A percentile compares a stretch with the other conserved stretches of the same genome.
These are phyloP conservation scores for Cinchona pubescens DNA, from an alignment of 257 asterid species.

Conservation along the genomic window DNA sequence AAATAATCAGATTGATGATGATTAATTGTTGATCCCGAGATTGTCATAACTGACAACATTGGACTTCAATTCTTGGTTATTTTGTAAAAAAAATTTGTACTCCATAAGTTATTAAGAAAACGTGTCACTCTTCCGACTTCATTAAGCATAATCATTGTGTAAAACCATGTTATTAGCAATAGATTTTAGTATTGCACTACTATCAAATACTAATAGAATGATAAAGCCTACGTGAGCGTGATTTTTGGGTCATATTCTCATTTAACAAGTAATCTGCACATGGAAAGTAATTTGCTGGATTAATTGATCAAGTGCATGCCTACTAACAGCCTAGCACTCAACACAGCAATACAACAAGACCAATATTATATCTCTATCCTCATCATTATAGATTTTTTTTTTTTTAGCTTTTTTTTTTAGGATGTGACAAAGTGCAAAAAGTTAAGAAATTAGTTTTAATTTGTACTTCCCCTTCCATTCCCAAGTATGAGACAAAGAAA, in stretches of 20 bases:
- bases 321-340: background rate
- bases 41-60: background rate
- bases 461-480: background rate
- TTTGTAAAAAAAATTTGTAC: background rate
- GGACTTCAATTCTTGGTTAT: background rate
- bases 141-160: conserved; percentile 30
- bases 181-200: too few species aligned
- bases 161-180: background rate
- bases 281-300: conserved; percentile 22
- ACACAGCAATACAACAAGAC: background rate
- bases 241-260: conserved; percentile 32
- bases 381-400: too few species aligned
- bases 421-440: background rate
- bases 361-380: background rate
- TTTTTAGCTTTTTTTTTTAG: too few species aligned
- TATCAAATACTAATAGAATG: conserved; percentile 9
- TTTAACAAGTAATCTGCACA: conserved; percentile 34
- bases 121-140: conserved; percentile 27
- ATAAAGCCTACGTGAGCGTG: conserved; percentile 41
- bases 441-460: background rate
- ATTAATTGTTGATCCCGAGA: conserved; percentile 13
- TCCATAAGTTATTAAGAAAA: conserved; percentile 5
- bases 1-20: background rate
- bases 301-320: background rate
- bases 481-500: background rate